phyloP scores from a whole-genome alignment of 2,329 filamentous ascomycete species.

The Claviceps quebecensis region DNA sequence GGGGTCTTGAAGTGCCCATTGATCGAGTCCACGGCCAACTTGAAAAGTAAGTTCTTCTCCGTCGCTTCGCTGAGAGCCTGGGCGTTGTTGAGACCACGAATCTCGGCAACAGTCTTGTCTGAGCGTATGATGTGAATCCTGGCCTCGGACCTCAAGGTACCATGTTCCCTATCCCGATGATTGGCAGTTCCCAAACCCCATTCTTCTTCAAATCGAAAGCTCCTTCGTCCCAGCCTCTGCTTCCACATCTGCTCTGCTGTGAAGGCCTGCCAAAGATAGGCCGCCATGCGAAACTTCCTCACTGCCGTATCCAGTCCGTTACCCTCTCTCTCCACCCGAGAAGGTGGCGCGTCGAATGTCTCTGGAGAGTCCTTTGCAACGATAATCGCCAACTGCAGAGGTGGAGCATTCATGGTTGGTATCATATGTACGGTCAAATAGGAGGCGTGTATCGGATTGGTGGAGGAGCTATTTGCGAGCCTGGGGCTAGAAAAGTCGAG shows the following conservation, averaged over 20 bases:
- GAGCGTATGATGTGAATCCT: slow-evolving; percentile 75
- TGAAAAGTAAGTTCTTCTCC: slow-evolving; percentile 60
- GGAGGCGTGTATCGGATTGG: slow-evolving; percentile 59
- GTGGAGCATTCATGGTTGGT: slow-evolving; percentile 62
- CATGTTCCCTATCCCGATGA: slow-evolving; percentile 54
- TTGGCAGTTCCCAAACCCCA: slow-evolving; percentile 79
- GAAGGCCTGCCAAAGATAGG: slow-evolving; percentile 93
- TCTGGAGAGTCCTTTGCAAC: slow-evolving; percentile 77
- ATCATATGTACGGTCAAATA: slow-evolving; percentile 79
- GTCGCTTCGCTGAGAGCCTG: slow-evolving; percentile 61
- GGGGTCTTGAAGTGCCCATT: slow-evolving; percentile 60
- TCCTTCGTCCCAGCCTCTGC: slow-evolving; percentile 71
- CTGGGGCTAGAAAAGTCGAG: slow-evolving; percentile 83
- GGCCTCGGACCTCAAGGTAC: slow-evolving; percentile 76
- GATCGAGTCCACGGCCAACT: slow-evolving; percentile 65
- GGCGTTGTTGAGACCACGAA: slow-evolving; percentile 62
- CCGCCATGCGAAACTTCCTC: slow-evolving; percentile 85
- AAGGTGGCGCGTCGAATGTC: slow-evolving; percentile 70
- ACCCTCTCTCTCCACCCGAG: slow-evolving; percentile 62
- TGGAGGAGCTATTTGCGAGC: slow-evolving; percentile 52
- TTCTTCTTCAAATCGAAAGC: slow-evolving; percentile 86
- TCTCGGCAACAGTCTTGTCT: slow-evolving; percentile 72
- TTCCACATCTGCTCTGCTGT: slow-evolving; percentile 94
- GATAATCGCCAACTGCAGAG: slow-evolving; percentile 78
- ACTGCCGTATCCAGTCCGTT: slow-evolving; percentile 70